Evolutionary conservation across 2,329 filamentous ascomycete species (phyloP).

Genomic region (Dothistroma pini): DNA sequence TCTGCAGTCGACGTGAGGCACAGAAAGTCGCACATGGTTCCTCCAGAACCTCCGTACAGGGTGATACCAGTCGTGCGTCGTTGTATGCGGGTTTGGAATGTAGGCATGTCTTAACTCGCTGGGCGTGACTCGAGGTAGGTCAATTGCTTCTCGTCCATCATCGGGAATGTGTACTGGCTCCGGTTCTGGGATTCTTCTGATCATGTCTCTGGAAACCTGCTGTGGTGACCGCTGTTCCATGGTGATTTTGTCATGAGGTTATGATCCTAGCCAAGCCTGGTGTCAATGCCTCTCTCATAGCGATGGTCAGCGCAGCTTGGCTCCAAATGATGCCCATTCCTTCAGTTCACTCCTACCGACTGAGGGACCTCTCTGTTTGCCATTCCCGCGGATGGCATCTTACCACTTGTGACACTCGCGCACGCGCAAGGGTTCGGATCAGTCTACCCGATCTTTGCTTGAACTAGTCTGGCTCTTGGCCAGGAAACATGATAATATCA

Average conservation of each 20-base stretch:
- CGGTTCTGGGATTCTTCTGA: constrained; percentile 22
- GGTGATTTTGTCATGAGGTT: neutral
- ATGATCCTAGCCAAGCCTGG: neutral
- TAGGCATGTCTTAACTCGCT: constrained; percentile 3
- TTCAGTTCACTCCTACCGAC: neutral
- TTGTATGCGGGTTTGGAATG: constrained; percentile 5
- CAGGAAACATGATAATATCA: neutral
- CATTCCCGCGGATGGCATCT: neutral
- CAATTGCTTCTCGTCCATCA: constrained; percentile 35
- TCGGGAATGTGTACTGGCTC: constrained; percentile 27
- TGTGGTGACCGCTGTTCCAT: constrained; percentile 2
- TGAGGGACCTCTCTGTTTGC: no score
- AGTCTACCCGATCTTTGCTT: neutral
- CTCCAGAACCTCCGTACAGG: constrained; percentile 47
- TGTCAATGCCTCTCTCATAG: neutral
- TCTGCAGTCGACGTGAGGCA: constrained; percentile 49
- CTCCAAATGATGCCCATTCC: neutral
- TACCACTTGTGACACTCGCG: neutral
- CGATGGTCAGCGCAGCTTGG: neutral
- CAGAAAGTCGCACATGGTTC: constrained; percentile 48
- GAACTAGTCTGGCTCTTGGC: neutral
- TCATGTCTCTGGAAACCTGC: constrained; percentile 5
- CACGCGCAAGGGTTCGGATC: neutral
- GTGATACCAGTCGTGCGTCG: constrained; percentile 35
- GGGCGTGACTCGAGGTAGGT: constrained; percentile 24